These are phyloP conservation scores for Gaertneriomyces sp. DNA, from an alignment of 192 early-diverging fungal species.

Conservation along the genomic window DNA sequence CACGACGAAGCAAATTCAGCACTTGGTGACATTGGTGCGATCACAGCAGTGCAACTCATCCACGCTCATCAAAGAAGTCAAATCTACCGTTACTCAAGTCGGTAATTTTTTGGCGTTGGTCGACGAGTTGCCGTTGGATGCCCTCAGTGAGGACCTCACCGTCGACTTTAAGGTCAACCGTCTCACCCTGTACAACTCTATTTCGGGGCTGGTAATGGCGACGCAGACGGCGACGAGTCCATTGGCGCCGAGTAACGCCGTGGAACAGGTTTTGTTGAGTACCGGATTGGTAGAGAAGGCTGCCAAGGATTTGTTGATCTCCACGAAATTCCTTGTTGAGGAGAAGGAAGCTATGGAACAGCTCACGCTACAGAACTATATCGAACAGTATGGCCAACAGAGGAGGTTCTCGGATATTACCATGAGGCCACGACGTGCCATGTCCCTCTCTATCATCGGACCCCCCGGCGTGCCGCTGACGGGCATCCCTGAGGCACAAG, in stretches of 20 bases:
- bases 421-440: conserved; percentile 14
- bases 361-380: conserved; percentile 27
- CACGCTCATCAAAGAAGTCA: conserved; percentile 33
- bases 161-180: conserved; percentile 61
- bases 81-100: conserved; percentile 47
- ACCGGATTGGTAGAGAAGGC: conserved; percentile 55
- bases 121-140: conserved; percentile 48
- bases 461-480: background rate
- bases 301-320: conserved; percentile 51
- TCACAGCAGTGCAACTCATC: conserved; percentile 23
- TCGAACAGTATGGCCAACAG: conserved; percentile 28
- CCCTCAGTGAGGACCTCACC: conserved; percentile 36
- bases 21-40: conserved; percentile 21
- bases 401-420: conserved; percentile 8
- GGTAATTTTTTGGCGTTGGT: conserved; percentile 50
- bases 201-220: conserved; percentile 60
- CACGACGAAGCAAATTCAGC: conserved; percentile 23
- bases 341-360: conserved; percentile 59
- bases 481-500: background rate
- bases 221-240: conserved; percentile 53
- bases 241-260: conserved; percentile 48
- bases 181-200: conserved; percentile 60
- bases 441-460: conserved; percentile 21
- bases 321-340: conserved; percentile 55
- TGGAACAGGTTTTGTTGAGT: conserved; percentile 51